phyloP scores from a whole-genome alignment of 163 green algal species.

The Scenedesmus sp. region DNA sequence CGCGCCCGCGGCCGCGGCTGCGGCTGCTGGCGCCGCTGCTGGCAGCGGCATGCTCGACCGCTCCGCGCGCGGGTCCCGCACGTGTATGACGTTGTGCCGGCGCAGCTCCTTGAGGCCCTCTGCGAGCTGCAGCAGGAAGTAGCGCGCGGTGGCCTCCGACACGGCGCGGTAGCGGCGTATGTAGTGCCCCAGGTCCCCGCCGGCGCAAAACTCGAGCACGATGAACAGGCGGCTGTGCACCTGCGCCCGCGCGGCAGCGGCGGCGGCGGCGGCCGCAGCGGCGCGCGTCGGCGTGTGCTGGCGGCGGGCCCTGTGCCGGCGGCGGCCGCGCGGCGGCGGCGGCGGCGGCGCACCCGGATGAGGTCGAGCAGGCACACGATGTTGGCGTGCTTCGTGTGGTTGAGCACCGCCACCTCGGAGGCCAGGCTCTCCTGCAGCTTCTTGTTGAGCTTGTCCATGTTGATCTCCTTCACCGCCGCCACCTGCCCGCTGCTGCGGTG shows the following conservation, averaged over 20 bases:
- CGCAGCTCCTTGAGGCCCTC: conserved; percentile 89
- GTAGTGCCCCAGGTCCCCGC: conserved; percentile 80
- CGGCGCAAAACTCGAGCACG: conserved; percentile 87
- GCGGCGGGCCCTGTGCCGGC: conserved; percentile 59
- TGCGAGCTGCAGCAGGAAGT: conserved; percentile 90
- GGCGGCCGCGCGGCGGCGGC: not conserved
- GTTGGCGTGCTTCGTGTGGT: conserved; percentile 81
- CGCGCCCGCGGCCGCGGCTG: not conserved
- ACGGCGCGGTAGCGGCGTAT: conserved; percentile 70
- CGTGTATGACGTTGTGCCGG: conserved; percentile 89
- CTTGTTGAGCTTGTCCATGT: conserved; percentile 80
- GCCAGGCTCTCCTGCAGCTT: conserved; percentile 94
- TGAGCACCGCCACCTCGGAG: conserved; percentile 89
- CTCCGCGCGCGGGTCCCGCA: too few relatives aligned
- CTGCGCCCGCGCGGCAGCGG: conserved; percentile 51
- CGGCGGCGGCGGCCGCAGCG: not conserved
- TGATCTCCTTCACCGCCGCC: conserved; percentile 96
- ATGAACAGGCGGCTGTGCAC: conserved; percentile 74
- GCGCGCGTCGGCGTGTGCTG: too few relatives aligned
- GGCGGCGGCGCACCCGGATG: conserved; percentile 69
- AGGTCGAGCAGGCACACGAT: conserved; percentile 92
- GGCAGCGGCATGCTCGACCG: too few relatives aligned
- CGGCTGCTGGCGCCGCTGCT: not conserved
- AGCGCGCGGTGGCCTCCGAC: conserved; percentile 74
- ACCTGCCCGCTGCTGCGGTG: conserved; percentile 62